These are phyloP conservation scores for Sequoiadendron giganteum DNA, from an alignment of 75 land plant species.

Conservation along the genomic window DNA sequence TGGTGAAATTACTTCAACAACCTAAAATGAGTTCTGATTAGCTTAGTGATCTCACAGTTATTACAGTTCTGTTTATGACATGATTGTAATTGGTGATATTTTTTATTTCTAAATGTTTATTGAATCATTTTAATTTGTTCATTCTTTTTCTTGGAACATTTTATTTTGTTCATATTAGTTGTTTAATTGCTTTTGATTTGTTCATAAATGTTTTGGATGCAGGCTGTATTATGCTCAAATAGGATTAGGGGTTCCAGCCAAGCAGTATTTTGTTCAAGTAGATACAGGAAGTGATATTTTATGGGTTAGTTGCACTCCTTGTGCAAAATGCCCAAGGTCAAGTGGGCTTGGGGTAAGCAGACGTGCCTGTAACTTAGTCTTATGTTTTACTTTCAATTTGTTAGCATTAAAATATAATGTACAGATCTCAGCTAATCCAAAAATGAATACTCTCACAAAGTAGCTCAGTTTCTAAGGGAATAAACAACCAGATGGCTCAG, in stretches of 20 bases:
- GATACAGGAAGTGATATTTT: slow-evolving; percentile 50
- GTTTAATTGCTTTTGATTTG: neutral
- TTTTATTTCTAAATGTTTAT: neutral
- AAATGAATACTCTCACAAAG: neutral
- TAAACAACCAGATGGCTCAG: neutral
- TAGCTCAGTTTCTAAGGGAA: neutral
- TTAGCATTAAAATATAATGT: neutral
- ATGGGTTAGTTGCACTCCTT: slow-evolving; percentile 44
- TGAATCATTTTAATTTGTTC: neutral
- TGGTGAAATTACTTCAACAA: neutral
- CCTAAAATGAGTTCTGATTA: neutral
- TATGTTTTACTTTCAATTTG: neutral
- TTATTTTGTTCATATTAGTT: neutral
- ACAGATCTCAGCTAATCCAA: neutral
- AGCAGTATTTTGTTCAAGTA: slow-evolving; percentile 39
- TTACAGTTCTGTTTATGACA: neutral
- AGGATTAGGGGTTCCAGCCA: slow-evolving; percentile 32
- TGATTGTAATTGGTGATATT: neutral
- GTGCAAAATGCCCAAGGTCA: slow-evolving; percentile 28
- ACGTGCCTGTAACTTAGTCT: neutral
- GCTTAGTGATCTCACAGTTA: neutral
- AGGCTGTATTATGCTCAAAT: slow-evolving; percentile 41
- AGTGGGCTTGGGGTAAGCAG: slow-evolving; percentile 38
- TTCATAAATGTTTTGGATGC: neutral
- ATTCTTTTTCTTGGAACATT: neutral